Percentiles rank a stretch among this genome's conserved stretches.
phyloP scores from a whole-genome alignment of 148 eudicot species.

The Spergularia marina region DNA sequence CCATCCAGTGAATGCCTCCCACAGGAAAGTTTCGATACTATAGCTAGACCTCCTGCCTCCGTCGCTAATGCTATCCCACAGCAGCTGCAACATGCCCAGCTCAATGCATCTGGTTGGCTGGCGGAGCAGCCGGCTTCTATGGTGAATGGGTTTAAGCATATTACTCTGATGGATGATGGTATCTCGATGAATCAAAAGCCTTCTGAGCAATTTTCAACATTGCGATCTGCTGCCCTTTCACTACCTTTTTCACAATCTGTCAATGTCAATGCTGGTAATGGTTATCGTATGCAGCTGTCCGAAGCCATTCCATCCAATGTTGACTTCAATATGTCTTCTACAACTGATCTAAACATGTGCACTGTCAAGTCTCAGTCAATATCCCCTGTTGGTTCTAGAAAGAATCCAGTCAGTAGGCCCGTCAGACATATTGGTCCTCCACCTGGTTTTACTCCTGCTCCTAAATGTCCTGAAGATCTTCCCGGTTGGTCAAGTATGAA shows the following conservation, averaged over 20 bases:
- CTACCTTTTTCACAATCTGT: slow-evolving; percentile 51
- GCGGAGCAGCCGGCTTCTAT: slow-evolving; percentile 40
- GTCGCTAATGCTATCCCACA: slow-evolving; percentile 31
- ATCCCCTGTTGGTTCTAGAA: slow-evolving; percentile 43
- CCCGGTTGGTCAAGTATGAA: slow-evolving; percentile 28
- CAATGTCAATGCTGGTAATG: slow-evolving; percentile 29
- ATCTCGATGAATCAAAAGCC: slow-evolving; percentile 36
- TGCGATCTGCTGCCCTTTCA: slow-evolving; percentile 48
- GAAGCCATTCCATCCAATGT: slow-evolving; percentile 42
- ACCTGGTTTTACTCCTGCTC: slow-evolving; percentile 69
- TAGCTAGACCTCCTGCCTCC: slow-evolving; percentile 28
- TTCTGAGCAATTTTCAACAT: slow-evolving; percentile 29
- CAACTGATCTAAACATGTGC: slow-evolving; percentile 30
- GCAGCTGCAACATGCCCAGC: slow-evolving; percentile 35
- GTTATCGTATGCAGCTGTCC: slow-evolving; percentile 35
- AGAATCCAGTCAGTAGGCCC: slow-evolving; percentile 84
- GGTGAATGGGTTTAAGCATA: slow-evolving; percentile 46
- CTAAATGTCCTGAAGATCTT: slow-evolving; percentile 44
- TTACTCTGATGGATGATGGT: slow-evolving; percentile 56
- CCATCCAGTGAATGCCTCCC: slow-evolving; percentile 25
- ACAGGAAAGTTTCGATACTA: slow-evolving; percentile 33
- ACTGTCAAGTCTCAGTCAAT: slow-evolving; percentile 33
- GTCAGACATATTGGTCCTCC: slow-evolving; percentile 83
- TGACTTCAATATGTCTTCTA: slow-evolving; percentile 40
- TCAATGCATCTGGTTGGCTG: slow-evolving; percentile 45